These are phyloP conservation scores for Dalbergia cultrata DNA, from an alignment of 306 rosid species.

Conservation along the genomic window DNA sequence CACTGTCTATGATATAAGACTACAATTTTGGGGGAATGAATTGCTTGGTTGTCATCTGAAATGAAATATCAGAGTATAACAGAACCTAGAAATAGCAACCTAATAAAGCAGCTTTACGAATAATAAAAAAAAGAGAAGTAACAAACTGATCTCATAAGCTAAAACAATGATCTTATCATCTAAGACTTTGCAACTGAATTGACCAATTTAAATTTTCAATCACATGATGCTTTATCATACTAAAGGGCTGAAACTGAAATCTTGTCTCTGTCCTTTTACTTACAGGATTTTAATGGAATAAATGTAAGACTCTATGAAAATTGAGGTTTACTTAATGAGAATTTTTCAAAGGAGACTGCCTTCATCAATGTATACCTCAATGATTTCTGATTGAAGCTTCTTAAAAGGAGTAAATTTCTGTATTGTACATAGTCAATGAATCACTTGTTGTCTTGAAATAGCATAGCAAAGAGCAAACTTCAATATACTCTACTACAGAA, in stretches of 20 bases:
- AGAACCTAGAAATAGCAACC: too few relatives aligned
- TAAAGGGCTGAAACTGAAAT: background rate
- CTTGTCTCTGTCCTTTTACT: background rate
- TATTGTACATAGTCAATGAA: background rate
- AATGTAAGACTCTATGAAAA: background rate
- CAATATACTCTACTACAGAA: background rate
- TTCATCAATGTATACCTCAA: background rate
- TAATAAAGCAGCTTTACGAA: too few relatives aligned
- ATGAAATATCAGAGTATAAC: too few relatives aligned
- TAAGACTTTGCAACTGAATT: too few relatives aligned
- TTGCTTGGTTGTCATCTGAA: too few relatives aligned
- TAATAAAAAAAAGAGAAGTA: too few relatives aligned
- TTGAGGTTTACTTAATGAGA: conserved; percentile 12
- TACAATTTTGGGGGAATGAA: too few relatives aligned
- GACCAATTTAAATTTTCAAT: too few relatives aligned
- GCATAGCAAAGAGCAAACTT: background rate
- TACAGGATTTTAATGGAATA: conserved; percentile 1
- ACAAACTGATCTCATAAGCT: too few relatives aligned
- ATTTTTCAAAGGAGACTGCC: conserved; percentile 4
- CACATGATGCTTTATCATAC: background rate
- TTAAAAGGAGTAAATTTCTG: conserved; percentile 13
- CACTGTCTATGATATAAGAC: too few relatives aligned
- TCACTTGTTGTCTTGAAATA: conserved; percentile 25
- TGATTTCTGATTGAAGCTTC: background rate
- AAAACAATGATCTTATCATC: too few relatives aligned